phyloP scores from a whole-genome alignment of 2,329 filamentous ascomycete species.

The Coniella vitis region DNA sequence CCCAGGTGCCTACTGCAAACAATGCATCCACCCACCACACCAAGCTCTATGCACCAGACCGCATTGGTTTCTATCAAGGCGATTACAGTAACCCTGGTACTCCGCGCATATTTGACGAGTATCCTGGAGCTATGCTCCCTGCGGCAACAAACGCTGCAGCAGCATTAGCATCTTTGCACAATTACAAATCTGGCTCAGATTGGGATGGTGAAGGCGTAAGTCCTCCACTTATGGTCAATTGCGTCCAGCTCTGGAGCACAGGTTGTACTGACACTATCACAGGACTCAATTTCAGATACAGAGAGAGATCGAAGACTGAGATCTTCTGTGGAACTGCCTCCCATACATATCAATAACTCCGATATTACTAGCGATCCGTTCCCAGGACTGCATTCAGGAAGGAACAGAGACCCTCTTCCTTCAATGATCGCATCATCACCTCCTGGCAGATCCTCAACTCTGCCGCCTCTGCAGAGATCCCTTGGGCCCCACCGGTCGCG shows the following conservation, averaged over 20 bases:
- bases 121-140: conserved; percentile 54
- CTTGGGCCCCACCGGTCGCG: conserved; percentile 66
- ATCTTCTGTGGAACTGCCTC: conserved; percentile 66
- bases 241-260: conserved; percentile 1
- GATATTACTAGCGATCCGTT: conserved; percentile 70
- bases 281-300: conserved; percentile 68
- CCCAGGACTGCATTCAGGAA: conserved; percentile 51
- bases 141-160: conserved; percentile 74
- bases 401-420: conserved; percentile 69
- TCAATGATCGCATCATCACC: conserved; percentile 78
- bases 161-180: conserved; percentile 75
- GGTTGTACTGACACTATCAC: conserved; percentile 10
- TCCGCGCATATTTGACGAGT: conserved; percentile 63
- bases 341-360: conserved; percentile 50
- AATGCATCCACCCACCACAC: conserved; percentile 10
- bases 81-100: conserved; percentile 61
- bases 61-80: conserved; percentile 61
- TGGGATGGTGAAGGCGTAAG: conserved; percentile 73
- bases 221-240: conserved; percentile 19
- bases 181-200: conserved; percentile 63
- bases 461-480: conserved; percentile 74
- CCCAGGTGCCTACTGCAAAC: conserved; percentile 26
- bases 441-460: conserved; percentile 77
- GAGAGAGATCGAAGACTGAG: conserved; percentile 58
- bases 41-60: conserved; percentile 52